A percentile compares a stretch with the other conserved stretches of the same genome.
These are phyloP conservation scores for Pseudonitzschia multistriata DNA, from an alignment of 108 stramenopile species.

Conservation along the genomic window DNA sequence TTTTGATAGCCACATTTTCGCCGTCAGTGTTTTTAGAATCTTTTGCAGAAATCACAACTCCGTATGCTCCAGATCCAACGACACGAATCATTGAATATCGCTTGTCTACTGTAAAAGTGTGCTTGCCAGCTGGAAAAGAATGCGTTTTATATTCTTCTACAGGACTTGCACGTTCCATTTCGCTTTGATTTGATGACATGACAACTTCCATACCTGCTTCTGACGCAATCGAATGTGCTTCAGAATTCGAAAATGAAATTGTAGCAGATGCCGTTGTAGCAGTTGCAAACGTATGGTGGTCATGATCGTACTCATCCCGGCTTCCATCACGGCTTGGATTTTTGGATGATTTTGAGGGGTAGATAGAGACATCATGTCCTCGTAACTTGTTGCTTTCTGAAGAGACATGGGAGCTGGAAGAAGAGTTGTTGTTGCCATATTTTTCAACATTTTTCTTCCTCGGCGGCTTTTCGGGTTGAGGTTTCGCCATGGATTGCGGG, in stretches of 20 bases:
- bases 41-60: slow-evolving; percentile 93
- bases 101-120: slow-evolving; percentile 83
- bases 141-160: slow-evolving; percentile 55
- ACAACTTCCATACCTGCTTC: slow-evolving; percentile 58
- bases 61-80: slow-evolving; percentile 97
- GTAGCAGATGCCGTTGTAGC: slow-evolving; percentile 64
- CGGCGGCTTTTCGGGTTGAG: slow-evolving; percentile 32
- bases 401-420: slow-evolving; percentile 6
- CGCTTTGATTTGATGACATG: slow-evolving; percentile 30
- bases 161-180: slow-evolving; percentile 26
- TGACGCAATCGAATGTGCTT: slow-evolving; percentile 43
- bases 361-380: slow-evolving; percentile 20
- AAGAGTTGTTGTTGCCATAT: slow-evolving; percentile 6
- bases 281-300: slow-evolving; percentile 55
- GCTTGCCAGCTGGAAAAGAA: slow-evolving; percentile 80
- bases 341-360: slow-evolving; percentile 29
- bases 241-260: slow-evolving; percentile 49
- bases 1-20: slow-evolving; percentile 97
- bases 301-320: slow-evolving; percentile 44
- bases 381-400: slow-evolving; percentile 6
- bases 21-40: slow-evolving; percentile 47
- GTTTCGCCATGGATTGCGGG: slow-evolving; percentile 14
- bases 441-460: slow-evolving; percentile 19
- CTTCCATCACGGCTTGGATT: slow-evolving; percentile 19
- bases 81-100: slow-evolving; percentile 75